Evolutionary conservation across 768 basidiomycete species (phyloP).

Genomic region (Mycena alexandri): DNA sequence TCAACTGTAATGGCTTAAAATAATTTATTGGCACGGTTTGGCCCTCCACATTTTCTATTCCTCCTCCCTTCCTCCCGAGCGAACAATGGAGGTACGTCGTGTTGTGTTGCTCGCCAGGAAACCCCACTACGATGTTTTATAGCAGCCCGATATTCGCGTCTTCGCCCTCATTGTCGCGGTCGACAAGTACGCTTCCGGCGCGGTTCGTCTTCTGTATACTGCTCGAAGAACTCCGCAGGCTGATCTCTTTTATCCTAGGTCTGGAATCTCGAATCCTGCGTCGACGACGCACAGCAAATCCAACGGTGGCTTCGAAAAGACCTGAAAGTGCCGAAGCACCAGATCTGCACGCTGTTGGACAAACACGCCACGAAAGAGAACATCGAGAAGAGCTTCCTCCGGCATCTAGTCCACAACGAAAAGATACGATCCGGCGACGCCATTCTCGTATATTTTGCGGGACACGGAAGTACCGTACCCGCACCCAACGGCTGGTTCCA

Average conservation of each 20-base stretch:
- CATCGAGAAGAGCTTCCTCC: slow-evolving; percentile 72
- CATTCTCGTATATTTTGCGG: slow-evolving; percentile 78
- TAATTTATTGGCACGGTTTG: not conserved
- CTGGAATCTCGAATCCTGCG: slow-evolving; percentile 77
- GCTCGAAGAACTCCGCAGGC: not conserved
- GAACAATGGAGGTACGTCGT: slow-evolving; percentile 29
- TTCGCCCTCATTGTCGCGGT: slow-evolving; percentile 80
- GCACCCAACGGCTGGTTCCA: slow-evolving; percentile 75
- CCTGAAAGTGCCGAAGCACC: slow-evolving; percentile 68
- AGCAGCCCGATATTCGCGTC: slow-evolving; percentile 60
- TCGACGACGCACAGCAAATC: slow-evolving; percentile 72
- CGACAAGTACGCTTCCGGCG: slow-evolving; percentile 74
- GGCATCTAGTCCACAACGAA: slow-evolving; percentile 73
- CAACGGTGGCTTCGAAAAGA: slow-evolving; percentile 68
- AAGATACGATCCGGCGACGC: slow-evolving; percentile 72
- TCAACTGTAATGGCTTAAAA: not conserved
- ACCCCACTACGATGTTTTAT: slow-evolving; percentile 4
- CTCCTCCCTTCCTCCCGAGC: not conserved
- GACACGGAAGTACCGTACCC: slow-evolving; percentile 72
- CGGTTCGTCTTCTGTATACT: slow-evolving; percentile 13
- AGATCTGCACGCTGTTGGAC: slow-evolving; percentile 70
- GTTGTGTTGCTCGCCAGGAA: not conserved
- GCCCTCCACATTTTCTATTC: not conserved
- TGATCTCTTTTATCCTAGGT: slow-evolving; percentile 44
- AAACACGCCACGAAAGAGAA: slow-evolving; percentile 69